Evolutionary conservation across 75 land plant species (phyloP).

Genomic region (Picea sitchensis): DNA sequence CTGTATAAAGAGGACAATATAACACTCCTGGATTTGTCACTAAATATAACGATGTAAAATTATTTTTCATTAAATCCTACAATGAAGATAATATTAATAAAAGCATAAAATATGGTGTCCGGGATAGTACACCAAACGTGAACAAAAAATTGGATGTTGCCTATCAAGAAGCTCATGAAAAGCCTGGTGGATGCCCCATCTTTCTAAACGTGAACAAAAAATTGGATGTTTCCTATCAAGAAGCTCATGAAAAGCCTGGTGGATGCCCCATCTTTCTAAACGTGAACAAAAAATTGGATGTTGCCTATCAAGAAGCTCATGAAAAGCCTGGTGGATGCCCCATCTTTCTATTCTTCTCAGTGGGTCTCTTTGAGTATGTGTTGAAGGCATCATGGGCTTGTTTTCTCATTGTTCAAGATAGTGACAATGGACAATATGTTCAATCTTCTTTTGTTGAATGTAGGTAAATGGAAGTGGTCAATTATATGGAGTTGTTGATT

Average conservation of each 20-base stretch:
- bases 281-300: slow-evolving; percentile 41
- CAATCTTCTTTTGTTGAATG: neutral
- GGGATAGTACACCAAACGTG: slow-evolving; percentile 44
- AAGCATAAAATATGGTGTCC: slow-evolving; percentile 43
- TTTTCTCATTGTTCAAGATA: neutral
- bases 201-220: slow-evolving; percentile 45
- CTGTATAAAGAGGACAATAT: slow-evolving; percentile 31
- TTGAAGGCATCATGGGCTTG: neutral
- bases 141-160: slow-evolving; percentile 40
- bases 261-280: slow-evolving; percentile 31
- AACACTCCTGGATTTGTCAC: slow-evolving; percentile 43
- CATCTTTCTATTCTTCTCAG: slow-evolving; percentile 41
- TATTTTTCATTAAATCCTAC: slow-evolving; percentile 41
- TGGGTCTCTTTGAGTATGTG: slow-evolving; percentile 4
- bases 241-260: slow-evolving; percentile 20
- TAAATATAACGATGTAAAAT: slow-evolving; percentile 27
- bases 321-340: slow-evolving; percentile 23
- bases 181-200: slow-evolving; percentile 18
- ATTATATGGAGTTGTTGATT: slow-evolving; percentile 65
- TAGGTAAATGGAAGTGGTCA: slow-evolving; percentile 75
- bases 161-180: slow-evolving; percentile 22
- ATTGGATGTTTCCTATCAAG: slow-evolving; percentile 25
- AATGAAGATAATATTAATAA: slow-evolving; percentile 46
- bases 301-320: slow-evolving; percentile 19
- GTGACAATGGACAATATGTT: neutral